Evolutionary conservation across 139 green algal species (phyloP), one percentile per base, ranked within the genome.

Genomic region (Eudorina sp.): DNA sequence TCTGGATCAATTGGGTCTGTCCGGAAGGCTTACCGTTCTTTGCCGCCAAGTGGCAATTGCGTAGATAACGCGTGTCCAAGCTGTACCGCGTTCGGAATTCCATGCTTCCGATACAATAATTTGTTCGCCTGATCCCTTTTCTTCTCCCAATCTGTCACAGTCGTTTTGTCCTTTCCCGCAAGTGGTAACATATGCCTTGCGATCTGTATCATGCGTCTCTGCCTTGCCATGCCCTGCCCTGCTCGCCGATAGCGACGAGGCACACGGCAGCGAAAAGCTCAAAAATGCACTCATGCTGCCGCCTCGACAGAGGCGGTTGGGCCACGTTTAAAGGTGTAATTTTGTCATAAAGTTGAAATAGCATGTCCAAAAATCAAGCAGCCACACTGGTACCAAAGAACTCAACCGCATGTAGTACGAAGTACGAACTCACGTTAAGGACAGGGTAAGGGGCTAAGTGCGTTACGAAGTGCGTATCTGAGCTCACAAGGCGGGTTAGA

Each of bases 81-180:
- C 14, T 81, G 73, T 27, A 81, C 41, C 29, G 73, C 51, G 38
- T 84, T 84, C 16, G 76, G 76, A n/a, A 84, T 53, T 5, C 53
- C 76, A 70, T 53, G 36, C 27, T 72, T 84, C 18, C 21, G 34
- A 43, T 72, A 40, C 31, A 84, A 55, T 1, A 25, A 21, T 34
- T 21, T 72, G 53, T 68, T 84, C 16, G n/a, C 25, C 7, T 19
- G 27, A 36, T 53, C n/a, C 19, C 5, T 40, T 36, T 6, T 48
- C 38, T 72, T 84, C 45, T 84, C 77, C 77, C 43, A n/a, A 38
- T 38, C 46, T 19, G 73, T 64, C n/a, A 29, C 11, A 18, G 27
- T 4, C 41, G 43, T 29, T 16, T n/a, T 58, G 45, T 45, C 73
- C 9, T 62, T 81, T 40, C 70, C 40, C 9, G 70, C 21, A 9